A percentile compares a stretch with the other conserved stretches of the same genome.
Evolutionary conservation across 768 basidiomycete species (phyloP).

Genomic region (Lactarius indigo): DNA sequence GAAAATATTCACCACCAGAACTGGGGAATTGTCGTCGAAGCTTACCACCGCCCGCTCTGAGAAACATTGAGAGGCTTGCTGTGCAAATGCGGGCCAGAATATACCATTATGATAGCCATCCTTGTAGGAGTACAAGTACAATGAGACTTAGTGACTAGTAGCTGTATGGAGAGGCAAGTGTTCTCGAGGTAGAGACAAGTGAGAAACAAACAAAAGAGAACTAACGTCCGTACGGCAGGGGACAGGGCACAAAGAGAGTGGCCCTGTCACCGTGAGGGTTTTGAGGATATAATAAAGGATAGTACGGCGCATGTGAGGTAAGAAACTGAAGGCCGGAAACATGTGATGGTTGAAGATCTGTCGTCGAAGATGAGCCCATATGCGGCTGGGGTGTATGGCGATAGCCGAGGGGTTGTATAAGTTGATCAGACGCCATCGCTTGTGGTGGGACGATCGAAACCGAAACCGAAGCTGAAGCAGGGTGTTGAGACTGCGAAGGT

Average conservation of each 20-base stretch:
- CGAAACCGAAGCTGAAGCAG: background rate
- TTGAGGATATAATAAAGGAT: conserved; percentile 1
- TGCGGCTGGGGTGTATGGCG: background rate
- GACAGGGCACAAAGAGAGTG: background rate
- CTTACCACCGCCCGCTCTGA: too few species aligned
- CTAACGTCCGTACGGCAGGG: conserved; percentile 10
- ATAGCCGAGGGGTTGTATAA: conserved; percentile 1
- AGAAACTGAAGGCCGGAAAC: background rate
- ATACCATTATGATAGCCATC: background rate
- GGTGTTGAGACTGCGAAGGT: background rate
- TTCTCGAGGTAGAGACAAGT: background rate
- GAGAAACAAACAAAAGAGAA: background rate
- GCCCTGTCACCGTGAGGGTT: background rate
- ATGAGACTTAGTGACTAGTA: background rate
- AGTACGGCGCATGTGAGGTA: background rate
- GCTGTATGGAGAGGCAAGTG: background rate
- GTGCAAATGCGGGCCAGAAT: too few species aligned
- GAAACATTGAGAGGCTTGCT: too few species aligned
- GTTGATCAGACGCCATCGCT: background rate
- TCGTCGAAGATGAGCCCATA: background rate
- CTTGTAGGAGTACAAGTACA: background rate
- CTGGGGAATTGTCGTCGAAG: background rate
- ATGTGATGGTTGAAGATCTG: background rate
- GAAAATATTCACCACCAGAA: background rate
- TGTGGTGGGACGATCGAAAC: background rate